phyloP scores from a whole-genome alignment of 2,329 filamentous ascomycete species.

The Ophiostoma tasmaniense region DNA sequence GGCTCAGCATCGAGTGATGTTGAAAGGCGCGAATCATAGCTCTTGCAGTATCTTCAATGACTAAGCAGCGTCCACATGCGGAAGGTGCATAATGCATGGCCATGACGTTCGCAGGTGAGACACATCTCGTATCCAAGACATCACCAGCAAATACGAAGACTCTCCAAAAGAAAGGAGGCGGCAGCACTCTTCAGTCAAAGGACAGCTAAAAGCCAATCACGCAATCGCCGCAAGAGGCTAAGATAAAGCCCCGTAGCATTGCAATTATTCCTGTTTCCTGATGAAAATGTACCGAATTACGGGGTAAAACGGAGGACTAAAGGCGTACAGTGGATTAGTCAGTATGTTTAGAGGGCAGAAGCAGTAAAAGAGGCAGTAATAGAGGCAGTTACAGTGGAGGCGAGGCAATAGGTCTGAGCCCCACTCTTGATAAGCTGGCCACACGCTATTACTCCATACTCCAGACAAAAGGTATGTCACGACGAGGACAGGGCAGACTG shows the following conservation, averaged over 20 bases:
- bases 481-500: background rate
- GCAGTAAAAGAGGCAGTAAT: background rate
- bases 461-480: background rate
- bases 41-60: background rate
- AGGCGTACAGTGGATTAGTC: background rate
- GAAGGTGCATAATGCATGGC: background rate
- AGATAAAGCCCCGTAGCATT: background rate
- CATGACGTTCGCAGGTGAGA: background rate
- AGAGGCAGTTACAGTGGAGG: background rate
- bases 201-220: background rate
- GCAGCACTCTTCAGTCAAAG: background rate
- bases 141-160: background rate
- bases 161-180: background rate
- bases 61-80: background rate
- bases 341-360: background rate
- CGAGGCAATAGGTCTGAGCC: background rate
- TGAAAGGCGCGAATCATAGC: background rate
- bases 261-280: background rate
- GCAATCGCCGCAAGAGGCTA: background rate
- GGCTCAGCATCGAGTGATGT: background rate
- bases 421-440: background rate
- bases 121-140: background rate
- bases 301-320: background rate
- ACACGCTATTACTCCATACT: conserved; percentile 1
- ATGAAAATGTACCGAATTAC: background rate